phyloP scores from a whole-genome alignment of 148 eudicot species.

The Cornus florida region DNA sequence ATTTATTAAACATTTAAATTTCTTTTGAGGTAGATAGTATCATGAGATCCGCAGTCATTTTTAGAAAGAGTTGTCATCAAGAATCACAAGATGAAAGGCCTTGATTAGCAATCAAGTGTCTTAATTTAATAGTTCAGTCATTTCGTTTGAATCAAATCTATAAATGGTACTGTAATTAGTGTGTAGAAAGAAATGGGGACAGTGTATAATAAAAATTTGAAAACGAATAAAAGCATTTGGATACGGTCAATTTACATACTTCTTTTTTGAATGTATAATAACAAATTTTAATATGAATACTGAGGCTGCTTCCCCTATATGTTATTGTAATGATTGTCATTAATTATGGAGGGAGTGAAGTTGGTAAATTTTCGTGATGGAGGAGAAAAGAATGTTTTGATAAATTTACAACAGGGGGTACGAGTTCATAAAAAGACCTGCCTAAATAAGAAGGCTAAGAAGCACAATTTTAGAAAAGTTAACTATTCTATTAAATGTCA shows the following conservation, averaged over 20 bases:
- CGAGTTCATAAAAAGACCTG: not conserved
- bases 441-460: not conserved
- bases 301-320: not conserved
- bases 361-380: too few relatives aligned
- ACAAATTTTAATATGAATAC: too few relatives aligned
- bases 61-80: too few relatives aligned
- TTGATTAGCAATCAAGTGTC: not conserved
- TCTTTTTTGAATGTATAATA: not conserved
- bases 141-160: too few relatives aligned
- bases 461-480: not conserved
- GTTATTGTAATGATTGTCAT: not conserved
- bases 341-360: not conserved
- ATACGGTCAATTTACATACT: not conserved
- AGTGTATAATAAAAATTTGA: too few relatives aligned
- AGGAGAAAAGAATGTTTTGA: too few relatives aligned
- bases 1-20: too few relatives aligned
- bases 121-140: too few relatives aligned
- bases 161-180: too few relatives aligned
- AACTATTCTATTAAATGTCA: not conserved
- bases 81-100: not conserved
- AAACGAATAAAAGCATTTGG: not conserved
- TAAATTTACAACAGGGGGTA: not conserved
- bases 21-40: too few relatives aligned
- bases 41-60: too few relatives aligned
- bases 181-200: not conserved